Evolutionary conservation across 2,329 filamentous ascomycete genomes (phyloP), one percentile per base, ranked within the genome.

Genomic region (Acrodontium crateriforme): DNA sequence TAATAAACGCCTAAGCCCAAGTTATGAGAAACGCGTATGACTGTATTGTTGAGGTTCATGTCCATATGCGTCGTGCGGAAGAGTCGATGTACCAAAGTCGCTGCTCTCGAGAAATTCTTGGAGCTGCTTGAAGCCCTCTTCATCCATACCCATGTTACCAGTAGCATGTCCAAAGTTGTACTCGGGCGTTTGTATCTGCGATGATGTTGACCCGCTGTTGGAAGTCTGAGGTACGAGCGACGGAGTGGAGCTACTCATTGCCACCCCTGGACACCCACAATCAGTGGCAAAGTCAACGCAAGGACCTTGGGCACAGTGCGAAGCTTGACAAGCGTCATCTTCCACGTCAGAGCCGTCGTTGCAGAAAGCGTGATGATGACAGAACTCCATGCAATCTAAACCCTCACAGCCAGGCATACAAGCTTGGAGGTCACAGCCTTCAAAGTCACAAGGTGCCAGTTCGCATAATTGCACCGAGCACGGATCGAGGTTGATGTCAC

Each of bases 51-150:
- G n/a, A n/a, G n/a, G n/a, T n/a, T n/a, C n/a, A n/a, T n/a, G n/a
- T n/a, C n/a, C n/a, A n/a, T n/a, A n/a, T n/a, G n/a, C n/a, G n/a
- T n/a, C n/a, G n/a, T n/a, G n/a, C n/a, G n/a, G n/a, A n/a, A n/a
- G 20, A 12, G 4, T 4, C 5, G 20, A 22, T 5, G 20, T 12
- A n/a, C 26, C 30, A 13, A 21, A 32, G 12, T 18, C 14, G n/a
- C 11, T 25, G 9, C 16, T 23, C 14, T 31, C 24, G 13, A 32
- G 15, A 15, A 32, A 32, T n/a, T 28, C 26, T 12, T 18, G 19
- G 6, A 32, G 10, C 9, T 25, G 30, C 30, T 32, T 15, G 16
- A 32, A 32, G 11, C 30, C 25, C 9, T 29, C 20, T 13, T 17
- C 25, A 6, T 18, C 18, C 20, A 14, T 25, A 14, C 20, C n/a